These are phyloP conservation scores for Blumeria hordei DNA, from an alignment of 2,329 filamentous ascomycete genomes.

Conservation along the genomic window DNA sequence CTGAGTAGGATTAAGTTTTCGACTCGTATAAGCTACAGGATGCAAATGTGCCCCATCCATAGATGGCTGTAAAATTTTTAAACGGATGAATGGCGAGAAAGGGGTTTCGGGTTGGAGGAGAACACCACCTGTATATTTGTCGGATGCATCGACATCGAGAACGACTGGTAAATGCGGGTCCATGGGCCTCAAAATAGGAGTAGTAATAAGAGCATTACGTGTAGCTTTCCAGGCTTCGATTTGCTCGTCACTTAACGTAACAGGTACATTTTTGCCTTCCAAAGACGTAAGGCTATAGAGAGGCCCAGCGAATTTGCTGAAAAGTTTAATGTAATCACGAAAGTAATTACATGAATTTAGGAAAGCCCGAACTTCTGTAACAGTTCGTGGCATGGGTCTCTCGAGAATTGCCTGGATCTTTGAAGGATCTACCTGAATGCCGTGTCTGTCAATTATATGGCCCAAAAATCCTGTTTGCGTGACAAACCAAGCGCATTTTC, in stretches of 20 bases:
- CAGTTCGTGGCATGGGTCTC: neutral
- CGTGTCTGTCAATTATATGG: no score
- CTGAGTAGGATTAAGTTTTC: neutral
- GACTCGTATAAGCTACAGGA: neutral
- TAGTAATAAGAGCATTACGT: neutral
- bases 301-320: neutral
- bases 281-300: neutral
- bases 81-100: no score
- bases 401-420: neutral
- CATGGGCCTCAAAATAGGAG: neutral
- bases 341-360: neutral
- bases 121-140: neutral
- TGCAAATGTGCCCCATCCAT: neutral
- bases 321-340: neutral
- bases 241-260: neutral
- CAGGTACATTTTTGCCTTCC: neutral
- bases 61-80: neutral
- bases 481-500: neutral
- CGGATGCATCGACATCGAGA: neutral
- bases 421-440: neutral
- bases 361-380: neutral
- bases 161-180: neutral
- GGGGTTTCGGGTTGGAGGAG: neutral
- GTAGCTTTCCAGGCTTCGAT: neutral
- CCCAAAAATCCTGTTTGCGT: no score